Percentiles rank a stretch among this genome's conserved stretches.
phyloP scores from a whole-genome alignment of 2,329 filamentous ascomycete genomes.

The Sarocladium kiliense region DNA sequence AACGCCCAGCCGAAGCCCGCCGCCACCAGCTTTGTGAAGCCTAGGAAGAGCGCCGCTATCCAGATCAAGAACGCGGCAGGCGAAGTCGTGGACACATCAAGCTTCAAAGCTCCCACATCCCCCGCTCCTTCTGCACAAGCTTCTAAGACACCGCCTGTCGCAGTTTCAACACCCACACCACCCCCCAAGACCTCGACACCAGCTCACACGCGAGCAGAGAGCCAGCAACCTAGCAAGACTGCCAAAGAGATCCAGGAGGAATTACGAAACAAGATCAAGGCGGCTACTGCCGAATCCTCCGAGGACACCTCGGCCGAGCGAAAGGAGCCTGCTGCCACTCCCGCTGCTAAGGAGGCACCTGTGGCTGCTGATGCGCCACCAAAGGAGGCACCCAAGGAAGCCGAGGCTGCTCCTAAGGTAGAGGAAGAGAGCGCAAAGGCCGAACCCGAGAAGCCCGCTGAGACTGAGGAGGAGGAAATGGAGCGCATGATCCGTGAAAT shows the following conservation, averaged over 20 bases:
- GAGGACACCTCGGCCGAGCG: constrained; percentile 18
- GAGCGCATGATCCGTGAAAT: constrained; percentile 59
- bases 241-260: constrained; percentile 79
- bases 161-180: constrained; percentile 72
- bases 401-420: constrained; percentile 25
- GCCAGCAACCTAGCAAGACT: constrained; percentile 60
- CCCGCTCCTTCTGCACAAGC: constrained; percentile 49
- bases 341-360: constrained; percentile 9
- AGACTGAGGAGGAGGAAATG: constrained; percentile 49
- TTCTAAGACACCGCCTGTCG: constrained; percentile 62
- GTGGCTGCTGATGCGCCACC: constrained; percentile 12
- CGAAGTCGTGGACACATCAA: constrained; percentile 67
- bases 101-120: constrained; percentile 51
- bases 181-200: constrained; percentile 70
- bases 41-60: constrained; percentile 68
- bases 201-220: constrained; percentile 67
- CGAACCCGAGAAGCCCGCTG: constrained; percentile 25
- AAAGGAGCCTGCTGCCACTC: constrained; percentile 12
- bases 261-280: constrained; percentile 73
- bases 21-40: constrained; percentile 43
- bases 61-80: constrained; percentile 78
- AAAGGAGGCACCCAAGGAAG: constrained; percentile 13
- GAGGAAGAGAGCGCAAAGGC: constrained; percentile 22
- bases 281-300: constrained; percentile 39
- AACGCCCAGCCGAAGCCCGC: constrained; percentile 48